Percentiles rank a stretch among this genome's conserved stretches.
Evolutionary conservation across 805 yeast genomes (phyloP).

Genomic region (Diddensiella santjacobensis): DNA sequence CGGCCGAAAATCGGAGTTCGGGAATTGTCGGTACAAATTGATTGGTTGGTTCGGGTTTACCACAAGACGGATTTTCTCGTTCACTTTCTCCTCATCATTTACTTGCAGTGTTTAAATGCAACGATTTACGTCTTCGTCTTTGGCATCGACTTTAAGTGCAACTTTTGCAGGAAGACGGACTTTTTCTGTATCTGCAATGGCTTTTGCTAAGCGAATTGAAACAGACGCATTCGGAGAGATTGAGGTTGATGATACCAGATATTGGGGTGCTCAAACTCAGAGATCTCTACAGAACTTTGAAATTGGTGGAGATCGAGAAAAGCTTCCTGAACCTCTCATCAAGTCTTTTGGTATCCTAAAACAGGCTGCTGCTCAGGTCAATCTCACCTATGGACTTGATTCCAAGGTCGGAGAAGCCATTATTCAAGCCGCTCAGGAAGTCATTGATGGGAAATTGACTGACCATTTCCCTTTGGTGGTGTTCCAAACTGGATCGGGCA

Average conservation of each 20-base stretch:
- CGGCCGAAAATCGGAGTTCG: too few relatives aligned
- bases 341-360: slow-evolving; percentile 90
- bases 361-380: slow-evolving; percentile 92
- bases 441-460: slow-evolving; percentile 81
- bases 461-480: slow-evolving; percentile 98
- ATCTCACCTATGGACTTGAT: slow-evolving; percentile 79
- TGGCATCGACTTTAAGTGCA: slow-evolving; percentile 1
- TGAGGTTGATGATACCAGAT: slow-evolving; percentile 78
- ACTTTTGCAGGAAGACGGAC: not conserved
- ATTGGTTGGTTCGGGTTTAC: too few relatives aligned
- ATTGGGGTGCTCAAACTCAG: slow-evolving; percentile 97
- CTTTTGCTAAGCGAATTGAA: slow-evolving; percentile 56
- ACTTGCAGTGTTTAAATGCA: not conserved
- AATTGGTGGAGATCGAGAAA: slow-evolving; percentile 89
- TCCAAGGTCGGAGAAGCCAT: slow-evolving; percentile 81
- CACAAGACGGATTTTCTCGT: too few relatives aligned
- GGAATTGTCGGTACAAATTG: too few relatives aligned
- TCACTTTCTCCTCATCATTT: too few relatives aligned
- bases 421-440: slow-evolving; percentile 93
- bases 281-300: slow-evolving; percentile 91
- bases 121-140: not conserved
- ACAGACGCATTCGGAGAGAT: slow-evolving; percentile 97
- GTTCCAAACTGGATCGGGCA: slow-evolving; percentile 98
- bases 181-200: slow-evolving; percentile 11
- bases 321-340: slow-evolving; percentile 87